These are phyloP conservation scores for Epichloe hybrida DNA, from an alignment of 2,329 filamentous ascomycete species.

Conservation along the genomic window DNA sequence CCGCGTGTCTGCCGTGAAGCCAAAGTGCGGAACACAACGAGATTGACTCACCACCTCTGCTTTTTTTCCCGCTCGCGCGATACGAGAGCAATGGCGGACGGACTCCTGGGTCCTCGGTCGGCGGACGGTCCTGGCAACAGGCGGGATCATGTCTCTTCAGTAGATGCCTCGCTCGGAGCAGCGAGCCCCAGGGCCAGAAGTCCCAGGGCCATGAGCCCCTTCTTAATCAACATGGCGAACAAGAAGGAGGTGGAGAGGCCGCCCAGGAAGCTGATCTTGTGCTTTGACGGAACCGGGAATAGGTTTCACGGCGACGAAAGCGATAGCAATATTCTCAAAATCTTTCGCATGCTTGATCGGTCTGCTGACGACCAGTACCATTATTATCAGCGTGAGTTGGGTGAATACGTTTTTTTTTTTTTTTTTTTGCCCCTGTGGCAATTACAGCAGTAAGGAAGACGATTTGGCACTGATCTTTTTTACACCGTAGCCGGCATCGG, in stretches of 20 bases:
- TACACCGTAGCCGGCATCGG: conserved; percentile 48
- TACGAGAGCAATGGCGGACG: neutral
- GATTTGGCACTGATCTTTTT: neutral
- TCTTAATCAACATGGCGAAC: neutral
- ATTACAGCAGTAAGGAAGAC: neutral
- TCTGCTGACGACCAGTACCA: conserved; percentile 48
- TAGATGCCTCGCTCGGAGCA: neutral
- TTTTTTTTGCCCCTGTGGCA: too few species aligned
- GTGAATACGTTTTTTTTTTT: neutral
- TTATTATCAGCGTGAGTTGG: conserved; percentile 46
- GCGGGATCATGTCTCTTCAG: neutral
- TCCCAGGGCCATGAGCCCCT: conserved; percentile 1
- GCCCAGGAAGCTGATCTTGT: conserved; percentile 39
- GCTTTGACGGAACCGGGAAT: conserved; percentile 51
- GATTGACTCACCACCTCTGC: too few species aligned
- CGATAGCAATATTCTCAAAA: conserved; percentile 55
- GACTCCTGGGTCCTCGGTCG: neutral
- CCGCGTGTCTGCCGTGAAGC: too few species aligned
- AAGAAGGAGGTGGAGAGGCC: neutral
- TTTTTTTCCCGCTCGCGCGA: too few species aligned
- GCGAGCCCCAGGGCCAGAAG: neutral
- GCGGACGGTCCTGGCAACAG: neutral
- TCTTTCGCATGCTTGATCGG: conserved; percentile 56
- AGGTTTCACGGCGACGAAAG: conserved; percentile 50
- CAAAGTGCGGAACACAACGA: too few species aligned